Evolutionary conservation across 202 grass and related monocot species (phyloP), one percentile per base, ranked within the genome.

Genomic region (Eragrostis tef): DNA sequence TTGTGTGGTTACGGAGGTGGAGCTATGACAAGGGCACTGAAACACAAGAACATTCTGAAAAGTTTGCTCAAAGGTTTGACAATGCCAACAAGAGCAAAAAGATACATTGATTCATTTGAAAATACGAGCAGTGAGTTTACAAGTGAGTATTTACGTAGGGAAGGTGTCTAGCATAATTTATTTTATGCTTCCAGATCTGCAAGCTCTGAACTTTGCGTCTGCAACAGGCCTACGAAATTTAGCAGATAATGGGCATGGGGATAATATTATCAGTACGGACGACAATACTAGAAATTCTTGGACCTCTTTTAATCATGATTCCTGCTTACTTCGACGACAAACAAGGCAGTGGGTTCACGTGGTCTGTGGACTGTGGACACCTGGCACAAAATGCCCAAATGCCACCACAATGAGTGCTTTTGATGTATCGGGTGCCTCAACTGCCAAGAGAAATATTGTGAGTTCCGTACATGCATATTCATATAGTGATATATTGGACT

Each of bases 361-460:
- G 85, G 95, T 98, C 83, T 98, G 95, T 86, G 88, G 90, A 36
- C 81, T 98, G 9, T 98, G 95, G 95, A 98, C 92, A 45, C 95
- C 95, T 77, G 90, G 92, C 79, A 95, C 95, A 74, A 83, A 91
- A 84, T 98, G 92, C 69, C 95, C 95, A 73, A 98, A 98, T 88
- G 83, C 85, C 13, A 74, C 79, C 70, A 98, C 95, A 64, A 98
- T 98, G 95, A 88, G 79, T 56, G 80, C 88, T 81, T 98, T 98
- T 76, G 95, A 95, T 83, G 65, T 98, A 34, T 98, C 90, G 13
- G 85, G 88, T 73, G 88, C 88, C 82, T 89, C 75, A 64, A 87
- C 87, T 85, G 85, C 84, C 54, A 98, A 86, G 64, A 93, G 75
- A 88, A 93, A 93, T 87, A 70, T 20, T 53, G 95, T 98, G 83